Conservation (phyloP, 176 grass and related monocot species). For the Saccharum officinarum region DNA sequence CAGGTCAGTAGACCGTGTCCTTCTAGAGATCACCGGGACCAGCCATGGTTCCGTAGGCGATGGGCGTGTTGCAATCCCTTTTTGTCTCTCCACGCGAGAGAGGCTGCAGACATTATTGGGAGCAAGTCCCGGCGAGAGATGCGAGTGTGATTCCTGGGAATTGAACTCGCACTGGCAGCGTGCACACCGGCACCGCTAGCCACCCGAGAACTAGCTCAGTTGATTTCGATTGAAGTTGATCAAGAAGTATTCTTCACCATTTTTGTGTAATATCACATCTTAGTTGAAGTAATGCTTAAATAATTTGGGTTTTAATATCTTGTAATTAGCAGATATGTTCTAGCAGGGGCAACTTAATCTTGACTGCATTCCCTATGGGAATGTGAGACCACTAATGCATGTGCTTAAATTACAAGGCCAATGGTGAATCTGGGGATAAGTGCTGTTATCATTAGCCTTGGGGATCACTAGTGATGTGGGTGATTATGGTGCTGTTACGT, state of each 20-base stretch:
- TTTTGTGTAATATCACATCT: background rate
- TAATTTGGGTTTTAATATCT: background rate
- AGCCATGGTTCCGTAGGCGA: background rate
- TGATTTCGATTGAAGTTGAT: constrained; percentile 18
- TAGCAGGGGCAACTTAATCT: constrained; percentile 4
- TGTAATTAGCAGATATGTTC: background rate
- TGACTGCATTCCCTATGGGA: background rate
- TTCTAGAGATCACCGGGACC: background rate
- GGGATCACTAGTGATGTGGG: background rate
- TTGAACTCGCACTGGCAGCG: background rate
- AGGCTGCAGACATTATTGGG: background rate
- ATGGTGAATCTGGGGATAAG: background rate
- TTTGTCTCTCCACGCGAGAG: background rate
- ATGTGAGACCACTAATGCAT: constrained; percentile 11
- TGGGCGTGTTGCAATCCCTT: background rate
- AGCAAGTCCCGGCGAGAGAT: background rate
- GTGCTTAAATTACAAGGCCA: constrained; percentile 11
- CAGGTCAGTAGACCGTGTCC: background rate
- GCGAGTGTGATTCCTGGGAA: background rate
- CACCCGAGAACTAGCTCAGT: background rate
- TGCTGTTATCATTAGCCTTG: background rate
- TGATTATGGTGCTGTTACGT: background rate
- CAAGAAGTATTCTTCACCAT: background rate
- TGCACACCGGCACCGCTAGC: background rate
- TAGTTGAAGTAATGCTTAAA: constrained; percentile 9